Base-by-base conservation (phyloP, 2,329 filamentous ascomycete genomes). In the Hypoxylon rubiginosum region DNA sequence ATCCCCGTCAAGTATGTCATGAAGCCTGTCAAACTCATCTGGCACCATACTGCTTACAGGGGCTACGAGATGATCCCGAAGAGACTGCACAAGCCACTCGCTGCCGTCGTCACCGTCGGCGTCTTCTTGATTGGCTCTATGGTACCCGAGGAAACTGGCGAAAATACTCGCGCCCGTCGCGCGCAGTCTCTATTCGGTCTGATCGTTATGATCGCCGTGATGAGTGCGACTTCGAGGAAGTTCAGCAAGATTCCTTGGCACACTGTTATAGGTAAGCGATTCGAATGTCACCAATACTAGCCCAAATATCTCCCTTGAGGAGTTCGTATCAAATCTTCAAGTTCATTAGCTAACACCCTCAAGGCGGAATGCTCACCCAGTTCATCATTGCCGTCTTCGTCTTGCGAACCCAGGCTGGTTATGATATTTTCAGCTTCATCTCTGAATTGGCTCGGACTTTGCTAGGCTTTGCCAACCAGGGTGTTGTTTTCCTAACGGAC, bases 351-450 rank as follows among this genome's bases (percentile, higher is more conserved):
- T 69, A 41, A 65, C 43, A 50, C 7, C 54, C 15, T 15, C 32
- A 34, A 74, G 72, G 92, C 39, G 94, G 94, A 65, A 96, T 97
- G 91, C 83, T 97, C 45, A 84, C 90, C 10, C 94, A 97, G 79
- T 97, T 94, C 80, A 84, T 97, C 75, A 86, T 97, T 69, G 94
- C 93, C 3, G 84, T 97, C 11, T 97, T 97, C 74, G 94, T 97
- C 51, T 84, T 97, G 71, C 88, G 93, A 51, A 96, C 93, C 2
- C 80, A 85, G 41, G 92, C 88, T 41, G 94, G 94, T 63, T 97
- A 89, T 81, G 92, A 97, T 80, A 97, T 97, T 76, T 97, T 97
- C 87, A 89, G 88, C 78, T 97, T 97, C 82, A 88, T 97, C 73
- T 94, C 93, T 3, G 84, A 83, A 57, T 86, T 95, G 9, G 93